Evolutionary conservation across 2,329 filamentous ascomycete species (phyloP).

Genomic region (Phialophora tarda): DNA sequence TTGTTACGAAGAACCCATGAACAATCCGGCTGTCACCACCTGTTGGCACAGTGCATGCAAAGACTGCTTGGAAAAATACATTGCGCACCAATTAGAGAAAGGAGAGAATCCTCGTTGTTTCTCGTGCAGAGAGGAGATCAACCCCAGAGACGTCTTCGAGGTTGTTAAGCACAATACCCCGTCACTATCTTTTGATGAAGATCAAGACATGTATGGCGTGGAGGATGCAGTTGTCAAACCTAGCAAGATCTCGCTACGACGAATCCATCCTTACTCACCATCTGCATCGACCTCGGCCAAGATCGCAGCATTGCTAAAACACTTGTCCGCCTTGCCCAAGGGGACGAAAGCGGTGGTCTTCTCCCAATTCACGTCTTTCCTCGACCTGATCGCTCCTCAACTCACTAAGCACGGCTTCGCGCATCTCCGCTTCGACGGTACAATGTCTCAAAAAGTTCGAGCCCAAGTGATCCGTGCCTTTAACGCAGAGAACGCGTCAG

Average conservation of each 20-base stretch:
- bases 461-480: slow-evolving; percentile 80
- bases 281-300: slow-evolving; percentile 73
- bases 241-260: slow-evolving; percentile 64
- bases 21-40: slow-evolving; percentile 88
- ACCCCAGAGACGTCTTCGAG: slow-evolving; percentile 84
- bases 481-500: slow-evolving; percentile 46
- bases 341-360: slow-evolving; percentile 89
- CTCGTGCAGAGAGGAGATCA: slow-evolving; percentile 84
- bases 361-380: slow-evolving; percentile 95
- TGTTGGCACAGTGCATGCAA: slow-evolving; percentile 99
- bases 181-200: slow-evolving; percentile 49
- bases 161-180: slow-evolving; percentile 70
- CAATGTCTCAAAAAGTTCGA: slow-evolving; percentile 83
- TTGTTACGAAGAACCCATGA: slow-evolving; percentile 94
- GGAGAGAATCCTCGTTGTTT: slow-evolving; percentile 81
- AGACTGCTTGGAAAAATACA: slow-evolving; percentile 86
- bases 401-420: slow-evolving; percentile 73
- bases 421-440: slow-evolving; percentile 87
- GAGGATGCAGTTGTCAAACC: slow-evolving; percentile 44
- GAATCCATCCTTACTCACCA: slow-evolving; percentile 67
- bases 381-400: slow-evolving; percentile 86
- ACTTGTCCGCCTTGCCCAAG: slow-evolving; percentile 74
- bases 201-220: slow-evolving; percentile 47
- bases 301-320: slow-evolving; percentile 76
- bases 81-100: slow-evolving; percentile 81